Evolutionary conservation across 768 basidiomycete genomes (phyloP).

Genomic region (Dacryopinax spathularia): DNA sequence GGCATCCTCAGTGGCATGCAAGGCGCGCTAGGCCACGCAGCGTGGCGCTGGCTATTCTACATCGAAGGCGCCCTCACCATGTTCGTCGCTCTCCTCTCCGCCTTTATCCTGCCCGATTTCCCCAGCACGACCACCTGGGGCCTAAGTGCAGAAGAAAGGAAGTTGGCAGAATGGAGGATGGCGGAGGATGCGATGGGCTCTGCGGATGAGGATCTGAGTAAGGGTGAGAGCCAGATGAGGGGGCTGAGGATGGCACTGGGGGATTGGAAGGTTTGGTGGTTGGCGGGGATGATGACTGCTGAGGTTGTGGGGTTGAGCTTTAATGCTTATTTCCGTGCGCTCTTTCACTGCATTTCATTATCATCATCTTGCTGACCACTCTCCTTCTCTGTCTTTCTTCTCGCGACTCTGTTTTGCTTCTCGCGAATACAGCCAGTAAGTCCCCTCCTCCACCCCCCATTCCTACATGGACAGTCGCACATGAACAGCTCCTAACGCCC

Average conservation of each 20-base stretch:
- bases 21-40: constrained; percentile 47
- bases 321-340: constrained; percentile 44
- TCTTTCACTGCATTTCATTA: no score
- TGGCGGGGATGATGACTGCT: constrained; percentile 47
- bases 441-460: no score
- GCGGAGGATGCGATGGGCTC: constrained; percentile 46
- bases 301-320: constrained; percentile 42
- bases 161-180: constrained; percentile 25
- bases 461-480: neutral
- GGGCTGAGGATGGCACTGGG: constrained; percentile 47
- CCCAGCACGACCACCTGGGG: constrained; percentile 17
- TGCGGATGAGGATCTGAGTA: constrained; percentile 33
- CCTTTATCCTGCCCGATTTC: constrained; percentile 62
- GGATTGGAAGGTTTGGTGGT: constrained; percentile 71
- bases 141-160: neutral
- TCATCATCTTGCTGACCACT: no score
- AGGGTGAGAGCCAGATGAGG: constrained; percentile 19
- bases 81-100: constrained; percentile 35
- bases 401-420: constrained; percentile 8
- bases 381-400: no score
- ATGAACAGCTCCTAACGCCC: neutral
- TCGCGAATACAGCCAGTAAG: neutral
- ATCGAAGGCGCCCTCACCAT: constrained; percentile 35
- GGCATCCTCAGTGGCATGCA: constrained; percentile 61
- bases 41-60: constrained; percentile 67